A percentile compares a stretch with the other conserved stretches of the same genome.
Evolutionary conservation across 768 basidiomycete genomes (phyloP).

Genomic region (Naganishia antarctica): DNA sequence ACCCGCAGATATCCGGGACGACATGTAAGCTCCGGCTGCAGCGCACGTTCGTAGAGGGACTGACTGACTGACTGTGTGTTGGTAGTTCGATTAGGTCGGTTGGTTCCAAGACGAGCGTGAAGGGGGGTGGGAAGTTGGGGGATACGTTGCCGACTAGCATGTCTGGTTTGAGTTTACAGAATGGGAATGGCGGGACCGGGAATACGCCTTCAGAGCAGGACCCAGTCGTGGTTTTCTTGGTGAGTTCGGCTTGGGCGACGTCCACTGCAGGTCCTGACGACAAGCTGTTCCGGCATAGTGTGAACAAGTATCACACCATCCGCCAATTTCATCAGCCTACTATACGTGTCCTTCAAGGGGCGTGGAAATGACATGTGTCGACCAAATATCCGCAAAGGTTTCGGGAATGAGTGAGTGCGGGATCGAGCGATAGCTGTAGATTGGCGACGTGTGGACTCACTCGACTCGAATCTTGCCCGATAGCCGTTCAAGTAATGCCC

Average conservation of each 20-base stretch:
- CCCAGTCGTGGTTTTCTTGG: slow-evolving; percentile 60
- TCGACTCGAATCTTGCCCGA: too few species aligned
- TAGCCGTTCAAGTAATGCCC: slow-evolving; percentile 53
- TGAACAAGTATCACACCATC: slow-evolving; percentile 95
- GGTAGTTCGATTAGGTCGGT: slow-evolving; percentile 21
- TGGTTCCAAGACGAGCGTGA: slow-evolving; percentile 6
- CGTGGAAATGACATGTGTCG: slow-evolving; percentile 66
- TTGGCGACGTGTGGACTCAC: too few species aligned
- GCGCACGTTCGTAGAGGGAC: not conserved
- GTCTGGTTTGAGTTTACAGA: slow-evolving; percentile 1
- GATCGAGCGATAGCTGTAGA: too few species aligned
- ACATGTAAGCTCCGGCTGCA: slow-evolving; percentile 9
- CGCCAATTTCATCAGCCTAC: slow-evolving; percentile 82
- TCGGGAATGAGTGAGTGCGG: slow-evolving; percentile 63
- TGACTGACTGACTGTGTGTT: too few species aligned
- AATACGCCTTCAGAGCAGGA: not conserved
- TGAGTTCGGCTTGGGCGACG: slow-evolving; percentile 31
- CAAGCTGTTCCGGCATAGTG: slow-evolving; percentile 52
- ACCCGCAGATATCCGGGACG: slow-evolving; percentile 17
- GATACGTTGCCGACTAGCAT: slow-evolving; percentile 1
- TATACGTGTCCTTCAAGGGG: slow-evolving; percentile 69
- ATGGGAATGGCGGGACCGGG: not conserved
- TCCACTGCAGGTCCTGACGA: not conserved
- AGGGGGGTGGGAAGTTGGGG: not conserved
- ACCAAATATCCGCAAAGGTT: slow-evolving; percentile 90